Base-by-base conservation (phyloP, 176 grass and related monocot species). In the Ampelocalamus luodianensis region DNA sequence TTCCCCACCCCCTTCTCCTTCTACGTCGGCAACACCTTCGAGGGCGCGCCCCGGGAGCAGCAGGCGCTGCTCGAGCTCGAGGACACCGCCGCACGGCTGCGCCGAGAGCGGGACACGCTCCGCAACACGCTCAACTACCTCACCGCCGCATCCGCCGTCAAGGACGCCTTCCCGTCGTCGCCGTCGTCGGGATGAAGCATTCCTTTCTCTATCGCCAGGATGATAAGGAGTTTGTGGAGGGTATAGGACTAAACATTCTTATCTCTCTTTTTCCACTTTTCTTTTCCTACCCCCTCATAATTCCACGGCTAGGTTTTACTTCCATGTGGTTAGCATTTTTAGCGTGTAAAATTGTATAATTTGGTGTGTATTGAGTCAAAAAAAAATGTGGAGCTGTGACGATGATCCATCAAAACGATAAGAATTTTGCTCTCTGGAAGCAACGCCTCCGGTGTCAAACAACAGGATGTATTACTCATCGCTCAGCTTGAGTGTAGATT, bases 1-100 rank as follows among this genome's bases (percentile, higher is more conserved):
- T 96, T 99, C 86, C 97, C 97, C 17, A 99, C 96, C 13, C 96
- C 93, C 14, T 99, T 99, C 90, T 99, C 97, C 36, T 99, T 99
- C 91, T 94, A 90, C 66, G 97, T 99, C 15, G 97, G 90, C 44
- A 99, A 93, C 87, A 94, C 93, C 56, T 99, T 99, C 85, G 88
- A 94, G 77, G 92, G 90, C 10, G 92, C 90, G 50, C 97, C 97
- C 3, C 84, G 84, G 78, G 97, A 99, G 88, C 97, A 99, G 83
- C 97, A 99, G 90, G 92, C 85, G 81, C 89, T 99, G 66, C 97
- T 99, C 11, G 97, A 99, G 88, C 88, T 99, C 32, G 93, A 99
- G 91, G 97, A 99, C 89, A 99, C 97, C 6, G 84, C 89, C n/a
- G 74, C 90, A 0, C 38, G 97, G 70, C 90, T 99, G 68, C 80